Evolutionary conservation across 2,329 filamentous ascomycete genomes (phyloP).

Genomic region (Ceratocystis colombiana): DNA sequence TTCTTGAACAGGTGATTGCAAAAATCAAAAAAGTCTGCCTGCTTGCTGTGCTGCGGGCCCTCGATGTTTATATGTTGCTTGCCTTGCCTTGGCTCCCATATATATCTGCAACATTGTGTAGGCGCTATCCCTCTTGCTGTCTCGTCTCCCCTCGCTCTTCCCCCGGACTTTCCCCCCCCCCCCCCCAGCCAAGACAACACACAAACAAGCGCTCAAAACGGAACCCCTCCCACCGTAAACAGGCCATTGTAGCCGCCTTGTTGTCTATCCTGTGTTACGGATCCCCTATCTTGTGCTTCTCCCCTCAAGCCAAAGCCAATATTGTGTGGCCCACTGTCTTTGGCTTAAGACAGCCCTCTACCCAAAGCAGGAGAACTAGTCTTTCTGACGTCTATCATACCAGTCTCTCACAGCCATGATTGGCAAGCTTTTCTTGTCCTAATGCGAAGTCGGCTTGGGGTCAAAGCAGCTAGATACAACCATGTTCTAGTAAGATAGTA

Average conservation of each 20-base stretch:
- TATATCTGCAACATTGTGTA: too few relatives aligned
- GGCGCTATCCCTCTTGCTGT: too few relatives aligned
- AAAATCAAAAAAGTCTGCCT: background rate
- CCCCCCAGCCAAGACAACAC: background rate
- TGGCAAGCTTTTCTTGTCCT: background rate
- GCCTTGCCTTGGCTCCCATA: background rate
- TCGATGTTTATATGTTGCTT: constrained; percentile 1
- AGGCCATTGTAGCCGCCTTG: constrained; percentile 12
- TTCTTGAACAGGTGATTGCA: background rate
- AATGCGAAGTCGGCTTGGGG: constrained; percentile 9
- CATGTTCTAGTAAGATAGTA: background rate
- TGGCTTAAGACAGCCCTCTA: too few relatives aligned
- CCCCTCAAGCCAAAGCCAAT: background rate
- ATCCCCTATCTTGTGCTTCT: background rate
- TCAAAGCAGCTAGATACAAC: background rate
- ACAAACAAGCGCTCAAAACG: background rate
- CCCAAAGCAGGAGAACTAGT: too few relatives aligned
- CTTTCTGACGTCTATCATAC: background rate
- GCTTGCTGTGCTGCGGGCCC: background rate
- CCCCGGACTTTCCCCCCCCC: background rate
- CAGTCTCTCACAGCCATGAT: background rate
- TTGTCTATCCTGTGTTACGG: background rate
- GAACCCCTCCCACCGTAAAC: background rate
- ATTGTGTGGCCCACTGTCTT: background rate
- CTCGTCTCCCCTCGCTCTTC: too few relatives aligned